phyloP scores from a whole-genome alignment of 1,284 basidiomycete genomes.

The Austroboletus novae-zelandiae region DNA sequence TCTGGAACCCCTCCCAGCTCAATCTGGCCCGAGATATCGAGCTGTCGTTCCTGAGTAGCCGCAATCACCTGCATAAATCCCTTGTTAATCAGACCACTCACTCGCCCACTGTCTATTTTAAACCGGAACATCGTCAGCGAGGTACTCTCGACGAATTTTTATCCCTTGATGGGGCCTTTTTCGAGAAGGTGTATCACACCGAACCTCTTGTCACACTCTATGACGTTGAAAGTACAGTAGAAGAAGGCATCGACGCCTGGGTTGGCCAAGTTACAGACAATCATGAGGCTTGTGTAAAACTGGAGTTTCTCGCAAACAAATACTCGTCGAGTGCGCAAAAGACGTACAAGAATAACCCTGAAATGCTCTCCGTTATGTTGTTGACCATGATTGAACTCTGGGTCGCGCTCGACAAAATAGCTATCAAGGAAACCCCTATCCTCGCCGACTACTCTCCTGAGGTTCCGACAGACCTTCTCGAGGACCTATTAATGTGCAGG shows the following conservation, averaged over 20 bases:
- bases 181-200: constrained; percentile 1
- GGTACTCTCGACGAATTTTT: constrained; percentile 17
- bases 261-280: constrained; percentile 10
- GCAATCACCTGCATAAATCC: constrained; percentile 18
- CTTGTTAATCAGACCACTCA: not conserved
- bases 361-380: constrained; percentile 43
- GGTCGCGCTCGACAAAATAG: constrained; percentile 43
- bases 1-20: constrained; percentile 23
- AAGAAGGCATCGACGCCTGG: constrained; percentile 32
- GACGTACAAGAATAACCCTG: constrained; percentile 36
- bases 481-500: constrained; percentile 39
- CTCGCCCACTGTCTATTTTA: constrained; percentile 4
- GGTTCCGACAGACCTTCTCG: constrained; percentile 35
- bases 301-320: constrained; percentile 24
- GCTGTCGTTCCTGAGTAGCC: constrained; percentile 29
- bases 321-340: constrained; percentile 30
- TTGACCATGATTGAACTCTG: constrained; percentile 44
- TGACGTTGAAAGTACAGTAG: constrained; percentile 35
- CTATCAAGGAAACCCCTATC: constrained; percentile 32
- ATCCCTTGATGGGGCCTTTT: constrained; percentile 6
- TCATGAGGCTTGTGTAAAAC: constrained; percentile 3
- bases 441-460: constrained; percentile 46
- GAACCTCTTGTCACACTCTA: constrained; percentile 25
- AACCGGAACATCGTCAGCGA: constrained; percentile 2
- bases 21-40: constrained; percentile 26